Base-by-base conservation (phyloP, 1,284 basidiomycete species). In the Leccinum pseudoinsigne region DNA sequence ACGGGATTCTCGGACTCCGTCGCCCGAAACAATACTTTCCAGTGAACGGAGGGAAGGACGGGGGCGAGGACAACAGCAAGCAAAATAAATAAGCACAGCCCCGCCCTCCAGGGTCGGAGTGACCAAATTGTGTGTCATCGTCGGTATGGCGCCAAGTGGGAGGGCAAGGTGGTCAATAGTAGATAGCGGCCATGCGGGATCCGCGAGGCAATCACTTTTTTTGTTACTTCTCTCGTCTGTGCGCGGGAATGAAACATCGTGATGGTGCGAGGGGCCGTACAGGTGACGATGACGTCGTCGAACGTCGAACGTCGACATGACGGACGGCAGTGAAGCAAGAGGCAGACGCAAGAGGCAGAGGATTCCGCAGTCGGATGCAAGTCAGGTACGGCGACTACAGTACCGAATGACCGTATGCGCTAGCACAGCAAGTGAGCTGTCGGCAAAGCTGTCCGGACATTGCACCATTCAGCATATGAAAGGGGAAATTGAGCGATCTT, bases 241-340 rank as follows among this genome's bases (percentile, higher is more conserved):
- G 65, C 65, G 70, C 71, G 73, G 71, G 72, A 72, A 75, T 72
- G 70, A 71, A 73, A 60, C 67, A 74, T 55, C 67, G 67, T 70
- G 70, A 36, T 34, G 53, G 18, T 60, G 58, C 34, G 57, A 56
- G 45, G 57, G 47, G 47, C 21, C 63, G 38, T 58, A 67, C 55
- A 71, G 64, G 63, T 60, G 55, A 64, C 67, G 68, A 73, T 71
- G 73, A 74, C 70, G 69, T 62, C 58, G 58, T 62, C 58, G 58
- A 50, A 50, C 18, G 0, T 23, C 21, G 47, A 50, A 50, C 12
- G 21, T 9, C 12, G 21, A 50, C 21, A 50, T 12, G 21, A 50
- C 45, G 12, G 21, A 62, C 61, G 60, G 62, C 59, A 56, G 26
- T 58, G 36, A 61, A 40, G 45, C 55, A 11, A 64, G 36, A 45